Base-by-base conservation (phyloP, 2,329 filamentous ascomycete genomes). In the Fusarium tupiense region DNA sequence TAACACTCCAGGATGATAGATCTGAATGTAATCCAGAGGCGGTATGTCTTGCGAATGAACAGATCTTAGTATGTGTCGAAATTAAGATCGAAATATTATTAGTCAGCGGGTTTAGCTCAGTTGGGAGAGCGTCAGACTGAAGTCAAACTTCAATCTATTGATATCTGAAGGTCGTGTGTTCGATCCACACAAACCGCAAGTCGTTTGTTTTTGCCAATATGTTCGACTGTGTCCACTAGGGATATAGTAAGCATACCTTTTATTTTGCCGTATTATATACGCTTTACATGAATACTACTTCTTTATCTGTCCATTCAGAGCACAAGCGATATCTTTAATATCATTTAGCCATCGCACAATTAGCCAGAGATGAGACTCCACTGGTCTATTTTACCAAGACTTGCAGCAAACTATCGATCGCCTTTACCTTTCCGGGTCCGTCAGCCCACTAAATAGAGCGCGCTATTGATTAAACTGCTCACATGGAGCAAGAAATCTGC, bases 21-120 rank as follows among this genome's bases (percentile, higher is more conserved):
- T 35, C 33, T 35, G 14, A 35, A 1, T 6, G 2, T 35, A 35
- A 35, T 35, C 13, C 33, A 14, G 33, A 35, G 13, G 6, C 5
- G 13, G 8, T 12, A 31, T 31, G 9, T 31, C 1, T 31, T 29
- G 26, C 26, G 8, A 29, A 29, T 6, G 6, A 29, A 2, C 26
- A 29, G 26, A 3, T 29, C 26, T n/a, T n/a, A n/a, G n/a, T n/a
- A n/a, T n/a, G n/a, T n/a, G n/a, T n/a, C n/a, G n/a, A n/a, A n/a
- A n/a, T n/a, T n/a, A n/a, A n/a, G n/a, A n/a, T n/a, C n/a, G n/a
- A n/a, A n/a, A n/a, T n/a, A 33, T 3, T 35, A 44, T 65, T 65
- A 63, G 59, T 65, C 46, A 63, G 63, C 63, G 63, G 63, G 63
- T 65, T 65, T 65, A 65, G 62, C 62, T 65, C 62, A 65, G 62